A percentile compares a stretch with the other conserved stretches of the same genome.
phyloP scores from a whole-genome alignment of 2,329 filamentous ascomycete species.

The Venturia asperata region DNA sequence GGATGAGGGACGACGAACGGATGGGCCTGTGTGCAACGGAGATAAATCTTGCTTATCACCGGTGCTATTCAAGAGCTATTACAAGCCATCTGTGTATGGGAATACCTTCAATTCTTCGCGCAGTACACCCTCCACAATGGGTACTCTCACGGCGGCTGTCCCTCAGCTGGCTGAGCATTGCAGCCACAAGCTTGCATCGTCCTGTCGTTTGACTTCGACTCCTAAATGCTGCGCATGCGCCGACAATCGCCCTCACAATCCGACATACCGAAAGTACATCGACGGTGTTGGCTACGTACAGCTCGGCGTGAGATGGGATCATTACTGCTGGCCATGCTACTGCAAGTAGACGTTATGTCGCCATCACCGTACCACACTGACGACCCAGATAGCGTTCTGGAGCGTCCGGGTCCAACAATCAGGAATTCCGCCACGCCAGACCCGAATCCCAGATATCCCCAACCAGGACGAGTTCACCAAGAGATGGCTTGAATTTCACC shows the following conservation, averaged over 20 bases:
- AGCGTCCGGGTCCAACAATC: conserved; percentile 38
- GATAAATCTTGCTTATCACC: not conserved
- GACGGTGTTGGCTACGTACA: conserved; percentile 45
- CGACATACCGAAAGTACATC: conserved; percentile 41
- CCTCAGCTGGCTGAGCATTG: conserved; percentile 33
- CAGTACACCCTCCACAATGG: conserved; percentile 26
- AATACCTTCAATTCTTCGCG: too few species aligned
- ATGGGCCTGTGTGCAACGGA: not conserved
- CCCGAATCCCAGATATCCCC: conserved; percentile 41
- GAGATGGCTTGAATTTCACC: conserved; percentile 45
- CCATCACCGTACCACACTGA: conserved; percentile 4
- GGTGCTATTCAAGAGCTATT: not conserved
- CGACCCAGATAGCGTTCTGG: conserved; percentile 39
- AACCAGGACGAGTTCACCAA: conserved; percentile 42
- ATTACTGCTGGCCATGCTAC: conserved; percentile 47
- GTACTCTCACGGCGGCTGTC: conserved; percentile 34
- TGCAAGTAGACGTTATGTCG: conserved; percentile 24
- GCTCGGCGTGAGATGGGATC: conserved; percentile 43
- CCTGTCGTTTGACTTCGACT: conserved; percentile 36
- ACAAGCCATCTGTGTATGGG: not conserved
- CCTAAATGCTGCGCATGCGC: conserved; percentile 36
- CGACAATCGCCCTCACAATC: conserved; percentile 36
- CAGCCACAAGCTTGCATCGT: conserved; percentile 37
- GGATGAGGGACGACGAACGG: not conserved
- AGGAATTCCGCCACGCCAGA: conserved; percentile 36